These are phyloP conservation scores for Talaromyces stipitatus DNA, from an alignment of 495 filamentous ascomycete genomes.

Conservation along the genomic window DNA sequence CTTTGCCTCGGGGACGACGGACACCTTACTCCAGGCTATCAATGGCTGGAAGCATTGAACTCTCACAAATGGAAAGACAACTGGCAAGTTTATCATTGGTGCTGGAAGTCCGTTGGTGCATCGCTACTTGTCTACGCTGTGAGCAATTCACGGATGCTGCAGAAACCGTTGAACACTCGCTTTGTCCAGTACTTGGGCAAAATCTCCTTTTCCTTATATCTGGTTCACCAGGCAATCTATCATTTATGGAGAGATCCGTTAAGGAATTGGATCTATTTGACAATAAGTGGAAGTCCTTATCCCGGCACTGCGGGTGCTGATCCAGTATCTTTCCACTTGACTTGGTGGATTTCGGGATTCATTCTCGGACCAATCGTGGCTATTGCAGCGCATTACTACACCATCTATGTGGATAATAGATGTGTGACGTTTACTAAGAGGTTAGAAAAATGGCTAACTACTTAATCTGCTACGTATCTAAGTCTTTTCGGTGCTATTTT, in stretches of 20 bases:
- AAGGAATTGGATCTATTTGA: background rate
- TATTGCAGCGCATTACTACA: slow-evolving; percentile 39
- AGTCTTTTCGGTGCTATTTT: background rate
- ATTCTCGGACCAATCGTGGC: slow-evolving; percentile 30
- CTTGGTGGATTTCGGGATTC: slow-evolving; percentile 28
- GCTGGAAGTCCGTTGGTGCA: slow-evolving; percentile 18
- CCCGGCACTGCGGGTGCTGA: slow-evolving; percentile 22
- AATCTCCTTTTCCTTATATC: slow-evolving; percentile 23
- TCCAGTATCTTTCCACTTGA: slow-evolving; percentile 25
- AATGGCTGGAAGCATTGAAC: slow-evolving; percentile 13
- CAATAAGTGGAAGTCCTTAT: slow-evolving; percentile 19
- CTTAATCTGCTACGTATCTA: background rate
- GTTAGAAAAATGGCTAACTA: slow-evolving; percentile 14
- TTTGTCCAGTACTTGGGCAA: slow-evolving; percentile 12
- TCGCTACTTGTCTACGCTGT: slow-evolving; percentile 16
- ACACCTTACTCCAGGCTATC: slow-evolving; percentile 15
- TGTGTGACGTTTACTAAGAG: slow-evolving; percentile 16
- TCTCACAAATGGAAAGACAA: slow-evolving; percentile 14
- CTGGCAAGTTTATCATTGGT: slow-evolving; percentile 14
- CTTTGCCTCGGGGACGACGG: slow-evolving; percentile 19
- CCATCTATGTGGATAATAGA: slow-evolving; percentile 33
- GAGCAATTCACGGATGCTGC: slow-evolving; percentile 14
- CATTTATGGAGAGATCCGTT: slow-evolving; percentile 14
- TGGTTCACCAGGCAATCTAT: slow-evolving; percentile 16
- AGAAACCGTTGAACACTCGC: slow-evolving; percentile 1